These are phyloP conservation scores for Yarrowia sp. DNA, from an alignment of 805 yeast genomes.

Conservation along the genomic window DNA sequence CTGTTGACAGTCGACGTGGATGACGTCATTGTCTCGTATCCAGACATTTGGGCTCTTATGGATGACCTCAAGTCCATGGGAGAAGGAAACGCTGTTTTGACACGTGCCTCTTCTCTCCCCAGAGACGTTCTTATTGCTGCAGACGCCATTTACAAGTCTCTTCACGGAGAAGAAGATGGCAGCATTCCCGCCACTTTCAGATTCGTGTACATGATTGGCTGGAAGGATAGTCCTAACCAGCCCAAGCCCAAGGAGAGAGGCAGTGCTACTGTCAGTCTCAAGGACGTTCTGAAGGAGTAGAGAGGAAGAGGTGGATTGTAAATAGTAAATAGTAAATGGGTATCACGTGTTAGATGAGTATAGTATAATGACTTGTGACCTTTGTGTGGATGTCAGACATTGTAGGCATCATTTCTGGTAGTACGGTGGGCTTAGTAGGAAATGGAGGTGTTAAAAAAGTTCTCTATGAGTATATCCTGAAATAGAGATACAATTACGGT, in stretches of 20 bases:
- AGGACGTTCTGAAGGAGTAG: constrained; percentile 49
- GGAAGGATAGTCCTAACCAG: constrained; percentile 71
- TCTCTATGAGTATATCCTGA: no score
- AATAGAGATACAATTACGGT: no score
- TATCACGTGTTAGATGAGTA: not conserved
- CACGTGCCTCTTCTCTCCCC: constrained; percentile 44
- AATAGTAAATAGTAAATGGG: no score
- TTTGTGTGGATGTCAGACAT: no score
- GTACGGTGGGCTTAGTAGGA: no score
- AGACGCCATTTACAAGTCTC: constrained; percentile 63
- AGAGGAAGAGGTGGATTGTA: not conserved
- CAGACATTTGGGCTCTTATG: constrained; percentile 63
- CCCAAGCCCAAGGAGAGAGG: constrained; percentile 75
- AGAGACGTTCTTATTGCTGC: constrained; percentile 71
- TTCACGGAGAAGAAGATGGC: constrained; percentile 64
- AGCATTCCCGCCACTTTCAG: constrained; percentile 77
- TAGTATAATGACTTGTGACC: not conserved
- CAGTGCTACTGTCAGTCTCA: constrained; percentile 61
- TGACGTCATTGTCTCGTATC: constrained; percentile 75
- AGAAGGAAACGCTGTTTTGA: constrained; percentile 64
- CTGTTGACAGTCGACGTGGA: constrained; percentile 82
- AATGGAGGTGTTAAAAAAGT: no score
- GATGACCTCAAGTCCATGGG: constrained; percentile 79
- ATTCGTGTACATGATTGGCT: constrained; percentile 80
- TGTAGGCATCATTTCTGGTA: no score